A percentile compares a stretch with the other conserved stretches of the same genome.
Evolutionary conservation across 805 yeast species (phyloP).

Genomic region (Saturnispora besseyi): DNA sequence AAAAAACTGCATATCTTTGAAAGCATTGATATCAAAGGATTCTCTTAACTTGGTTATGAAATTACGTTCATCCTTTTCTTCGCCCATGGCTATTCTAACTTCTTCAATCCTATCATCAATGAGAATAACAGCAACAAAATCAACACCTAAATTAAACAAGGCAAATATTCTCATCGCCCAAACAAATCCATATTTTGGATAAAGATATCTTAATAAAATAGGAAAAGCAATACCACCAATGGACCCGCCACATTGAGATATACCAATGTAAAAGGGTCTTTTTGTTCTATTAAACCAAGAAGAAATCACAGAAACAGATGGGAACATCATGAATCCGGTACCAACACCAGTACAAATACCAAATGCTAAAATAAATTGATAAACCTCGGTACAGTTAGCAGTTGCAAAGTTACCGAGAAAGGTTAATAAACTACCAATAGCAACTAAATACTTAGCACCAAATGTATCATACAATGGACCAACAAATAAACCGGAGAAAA

Average conservation of each 20-base stretch:
- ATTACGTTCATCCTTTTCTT: conserved; percentile 14
- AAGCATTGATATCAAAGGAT: conserved; percentile 32
- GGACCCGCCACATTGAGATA: conserved; percentile 45
- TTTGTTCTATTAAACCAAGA: conserved; percentile 49
- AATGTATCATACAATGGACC: conserved; percentile 53
- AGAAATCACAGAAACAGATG: conserved; percentile 51
- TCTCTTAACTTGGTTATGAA: conserved; percentile 16
- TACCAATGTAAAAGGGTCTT: conserved; percentile 46
- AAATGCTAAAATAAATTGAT: conserved; percentile 55
- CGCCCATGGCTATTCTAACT: conserved; percentile 18
- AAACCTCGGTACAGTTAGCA: conserved; percentile 43
- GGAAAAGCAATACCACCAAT: conserved; percentile 48
- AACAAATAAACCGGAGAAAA: conserved; percentile 30
- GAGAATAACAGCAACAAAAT: conserved; percentile 28
- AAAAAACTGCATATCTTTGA: conserved; percentile 34
- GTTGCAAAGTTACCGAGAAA: conserved; percentile 48
- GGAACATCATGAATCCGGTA: conserved; percentile 50
- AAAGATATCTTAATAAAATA: conserved; percentile 40
- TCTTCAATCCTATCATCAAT: conserved; percentile 34
- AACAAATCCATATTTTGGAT: conserved; percentile 39
- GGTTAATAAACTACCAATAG: conserved; percentile 36
- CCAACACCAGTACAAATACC: conserved; percentile 51
- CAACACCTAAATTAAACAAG: conserved; percentile 34
- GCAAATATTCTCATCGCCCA: conserved; percentile 52
- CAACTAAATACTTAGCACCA: conserved; percentile 42